Conservation (phyloP, 768 basidiomycete genomes). For the Collybiopsis luxurians region DNA sequence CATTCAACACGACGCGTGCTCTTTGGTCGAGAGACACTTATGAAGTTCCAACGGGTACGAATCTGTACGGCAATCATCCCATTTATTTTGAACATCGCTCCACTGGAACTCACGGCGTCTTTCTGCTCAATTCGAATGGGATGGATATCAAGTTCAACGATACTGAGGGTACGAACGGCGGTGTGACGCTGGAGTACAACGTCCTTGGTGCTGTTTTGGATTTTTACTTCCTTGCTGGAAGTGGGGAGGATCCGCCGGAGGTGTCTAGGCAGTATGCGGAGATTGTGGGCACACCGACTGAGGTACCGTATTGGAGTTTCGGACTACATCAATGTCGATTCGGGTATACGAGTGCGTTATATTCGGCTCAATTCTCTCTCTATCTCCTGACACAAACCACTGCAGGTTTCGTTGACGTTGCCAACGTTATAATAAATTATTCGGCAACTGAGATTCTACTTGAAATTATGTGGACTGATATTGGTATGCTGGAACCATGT, state of each 20-base stretch:
- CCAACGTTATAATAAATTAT: constrained; percentile 60
- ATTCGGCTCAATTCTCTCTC: no score
- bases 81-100: no score
- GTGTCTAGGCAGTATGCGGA: constrained; percentile 70
- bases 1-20: constrained; percentile 44
- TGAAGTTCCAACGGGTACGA: constrained; percentile 54
- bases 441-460: constrained; percentile 60
- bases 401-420: constrained; percentile 52
- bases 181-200: constrained; percentile 64
- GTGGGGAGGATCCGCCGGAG: constrained; percentile 44
- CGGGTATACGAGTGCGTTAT: constrained; percentile 42
- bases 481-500: constrained; percentile 36
- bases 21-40: constrained; percentile 69
- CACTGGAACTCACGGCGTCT: constrained; percentile 30
- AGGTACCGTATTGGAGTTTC: constrained; percentile 74
- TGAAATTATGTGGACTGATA: constrained; percentile 82
- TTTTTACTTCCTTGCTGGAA: constrained; percentile 53
- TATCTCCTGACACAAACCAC: no score
- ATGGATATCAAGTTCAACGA: constrained; percentile 73
- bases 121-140: constrained; percentile 67
- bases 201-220: constrained; percentile 76
- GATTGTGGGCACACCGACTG: constrained; percentile 62
- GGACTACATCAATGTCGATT: constrained; percentile 74
- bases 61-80: constrained; percentile 41
- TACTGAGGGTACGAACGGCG: constrained; percentile 22